phyloP scores from a whole-genome alignment of 2,329 filamentous ascomycete genomes.

The Zasmidium cellare region DNA sequence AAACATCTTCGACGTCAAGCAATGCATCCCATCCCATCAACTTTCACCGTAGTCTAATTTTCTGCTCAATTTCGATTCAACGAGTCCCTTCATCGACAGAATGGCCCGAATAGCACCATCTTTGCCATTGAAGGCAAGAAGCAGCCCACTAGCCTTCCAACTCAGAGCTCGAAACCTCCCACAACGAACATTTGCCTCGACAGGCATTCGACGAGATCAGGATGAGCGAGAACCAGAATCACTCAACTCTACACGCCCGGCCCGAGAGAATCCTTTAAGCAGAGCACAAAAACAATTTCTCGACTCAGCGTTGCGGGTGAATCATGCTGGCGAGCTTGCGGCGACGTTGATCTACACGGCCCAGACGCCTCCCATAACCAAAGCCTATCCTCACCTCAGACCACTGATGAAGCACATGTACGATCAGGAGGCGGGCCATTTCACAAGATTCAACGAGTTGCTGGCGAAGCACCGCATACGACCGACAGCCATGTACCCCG shows the following conservation, averaged over 20 bases:
- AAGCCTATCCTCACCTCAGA: slow-evolving; percentile 80
- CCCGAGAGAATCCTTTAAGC: slow-evolving; percentile 23
- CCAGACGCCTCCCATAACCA: slow-evolving; percentile 79
- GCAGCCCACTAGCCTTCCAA: slow-evolving; percentile 33
- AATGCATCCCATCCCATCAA: not conserved
- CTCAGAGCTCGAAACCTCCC: slow-evolving; percentile 22
- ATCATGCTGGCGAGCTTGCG: slow-evolving; percentile 96
- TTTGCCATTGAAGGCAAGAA: slow-evolving; percentile 27
- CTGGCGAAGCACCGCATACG: slow-evolving; percentile 85
- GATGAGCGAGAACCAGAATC: slow-evolving; percentile 22
- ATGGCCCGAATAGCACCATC: slow-evolving; percentile 13
- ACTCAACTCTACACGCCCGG: slow-evolving; percentile 17
- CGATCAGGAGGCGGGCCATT: slow-evolving; percentile 88
- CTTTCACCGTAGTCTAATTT: too few species aligned
- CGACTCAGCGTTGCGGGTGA: slow-evolving; percentile 82
- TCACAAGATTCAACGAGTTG: slow-evolving; percentile 79
- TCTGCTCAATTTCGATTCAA: too few species aligned
- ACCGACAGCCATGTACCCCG: slow-evolving; percentile 86
- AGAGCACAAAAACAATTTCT: slow-evolving; percentile 70
- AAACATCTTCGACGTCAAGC: slow-evolving; percentile 1
- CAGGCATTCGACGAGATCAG: slow-evolving; percentile 16
- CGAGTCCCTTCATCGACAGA: not conserved
- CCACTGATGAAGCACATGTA: slow-evolving; percentile 98
- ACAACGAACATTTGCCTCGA: slow-evolving; percentile 22
- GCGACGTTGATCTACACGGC: slow-evolving; percentile 91